A percentile compares a stretch with the other conserved stretches of the same genome.
These are phyloP conservation scores for Prunus kanzakura DNA, from an alignment of 306 rosid species.

Conservation along the genomic window DNA sequence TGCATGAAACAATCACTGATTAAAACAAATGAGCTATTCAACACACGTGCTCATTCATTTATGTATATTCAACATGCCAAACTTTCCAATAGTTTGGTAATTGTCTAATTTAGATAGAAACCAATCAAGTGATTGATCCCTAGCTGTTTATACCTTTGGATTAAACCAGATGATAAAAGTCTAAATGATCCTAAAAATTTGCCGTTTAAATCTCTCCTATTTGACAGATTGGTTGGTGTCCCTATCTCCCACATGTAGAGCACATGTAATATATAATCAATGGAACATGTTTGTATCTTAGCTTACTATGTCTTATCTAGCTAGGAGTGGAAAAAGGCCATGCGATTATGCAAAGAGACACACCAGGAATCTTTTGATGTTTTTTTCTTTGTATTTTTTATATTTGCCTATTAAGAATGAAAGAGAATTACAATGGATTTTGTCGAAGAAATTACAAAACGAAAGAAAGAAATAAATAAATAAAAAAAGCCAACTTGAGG, in stretches of 20 bases:
- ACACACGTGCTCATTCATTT: neutral
- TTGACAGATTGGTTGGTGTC: conserved; percentile 1
- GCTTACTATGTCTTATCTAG: conserved; percentile 13
- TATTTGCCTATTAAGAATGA: neutral
- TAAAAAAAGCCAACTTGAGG: no score
- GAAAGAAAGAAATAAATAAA: no score
- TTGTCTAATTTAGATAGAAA: neutral
- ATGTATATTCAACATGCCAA: neutral
- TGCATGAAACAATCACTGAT: no score
- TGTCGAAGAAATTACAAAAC: neutral
- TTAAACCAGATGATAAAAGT: neutral
- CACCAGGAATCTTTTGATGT: neutral
- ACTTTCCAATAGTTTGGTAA: conserved; percentile 1
- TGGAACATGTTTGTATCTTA: neutral
- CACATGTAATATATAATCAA: neutral
- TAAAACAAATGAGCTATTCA: no score
- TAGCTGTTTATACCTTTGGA: neutral
- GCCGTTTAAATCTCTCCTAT: neutral
- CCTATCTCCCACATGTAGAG: conserved; percentile 8
- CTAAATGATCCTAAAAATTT: neutral
- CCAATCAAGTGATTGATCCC: neutral
- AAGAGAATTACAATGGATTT: neutral
- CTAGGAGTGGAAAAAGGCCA: neutral
- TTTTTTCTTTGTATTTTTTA: neutral
- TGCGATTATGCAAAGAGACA: neutral